A percentile compares a stretch with the other conserved stretches of the same genome.
Conservation (phyloP, 345 rosid species). For the Linum usitatissimum region DNA sequence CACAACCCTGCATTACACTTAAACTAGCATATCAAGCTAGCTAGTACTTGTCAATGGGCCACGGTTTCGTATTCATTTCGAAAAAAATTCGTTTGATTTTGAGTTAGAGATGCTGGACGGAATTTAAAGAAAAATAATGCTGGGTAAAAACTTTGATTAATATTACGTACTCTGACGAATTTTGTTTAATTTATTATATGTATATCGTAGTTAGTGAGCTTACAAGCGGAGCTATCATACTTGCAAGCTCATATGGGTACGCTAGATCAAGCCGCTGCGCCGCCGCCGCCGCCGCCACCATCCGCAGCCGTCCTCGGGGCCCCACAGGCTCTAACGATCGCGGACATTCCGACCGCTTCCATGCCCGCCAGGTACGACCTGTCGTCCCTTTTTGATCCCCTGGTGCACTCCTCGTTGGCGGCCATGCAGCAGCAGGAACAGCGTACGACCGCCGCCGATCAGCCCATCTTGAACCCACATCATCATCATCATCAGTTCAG, state of each 20-base stretch:
- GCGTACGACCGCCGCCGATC: background rate
- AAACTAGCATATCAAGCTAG: too few species aligned
- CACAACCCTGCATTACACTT: too few species aligned
- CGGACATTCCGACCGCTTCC: constrained; percentile 33
- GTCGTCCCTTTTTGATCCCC: constrained; percentile 62
- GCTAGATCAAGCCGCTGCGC: constrained; percentile 28
- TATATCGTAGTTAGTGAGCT: constrained; percentile 43
- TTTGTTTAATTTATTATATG: background rate
- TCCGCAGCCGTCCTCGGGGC: background rate
- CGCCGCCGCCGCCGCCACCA: constrained; percentile 13
- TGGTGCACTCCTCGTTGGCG: constrained; percentile 50
- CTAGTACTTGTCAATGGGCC: too few species aligned
- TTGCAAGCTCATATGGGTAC: constrained; percentile 53
- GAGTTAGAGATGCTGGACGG: too few species aligned
- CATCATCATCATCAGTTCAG: constrained; percentile 37
- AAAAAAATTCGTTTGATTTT: background rate
- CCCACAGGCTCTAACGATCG: background rate
- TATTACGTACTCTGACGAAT: background rate
- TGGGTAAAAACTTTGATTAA: too few species aligned
- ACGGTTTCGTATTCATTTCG: too few species aligned
- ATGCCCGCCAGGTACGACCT: constrained; percentile 49
- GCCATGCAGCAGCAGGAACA: constrained; percentile 1
- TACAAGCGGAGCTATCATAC: constrained; percentile 70
- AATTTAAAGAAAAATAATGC: too few species aligned
- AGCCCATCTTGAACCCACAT: constrained; percentile 43